Conservation (phyloP, 495 filamentous ascomycete genomes). For the Apiosordaria backusii region DNA sequence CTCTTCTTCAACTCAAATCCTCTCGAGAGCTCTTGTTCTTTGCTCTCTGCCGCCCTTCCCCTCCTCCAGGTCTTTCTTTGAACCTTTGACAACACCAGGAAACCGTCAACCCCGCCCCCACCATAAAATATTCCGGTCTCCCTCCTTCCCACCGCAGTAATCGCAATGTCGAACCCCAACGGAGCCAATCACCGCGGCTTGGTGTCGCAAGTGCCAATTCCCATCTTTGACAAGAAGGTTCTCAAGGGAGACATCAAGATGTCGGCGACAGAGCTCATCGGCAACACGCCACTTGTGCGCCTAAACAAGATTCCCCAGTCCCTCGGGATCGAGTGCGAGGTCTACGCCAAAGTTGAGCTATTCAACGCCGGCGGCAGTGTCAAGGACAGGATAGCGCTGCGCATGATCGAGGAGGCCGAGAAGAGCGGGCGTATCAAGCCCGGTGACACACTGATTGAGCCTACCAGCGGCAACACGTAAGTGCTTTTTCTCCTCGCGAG, state of each 20-base stretch:
- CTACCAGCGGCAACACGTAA: conserved; percentile 93
- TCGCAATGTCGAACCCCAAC: conserved; percentile 18
- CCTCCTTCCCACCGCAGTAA: neutral
- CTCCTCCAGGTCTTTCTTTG: conserved; percentile 1
- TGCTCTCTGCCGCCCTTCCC: neutral
- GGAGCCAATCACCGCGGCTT: conserved; percentile 17
- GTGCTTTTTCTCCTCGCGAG: conserved; percentile 25
- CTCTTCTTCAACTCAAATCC: neutral
- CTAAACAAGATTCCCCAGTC: conserved; percentile 89
- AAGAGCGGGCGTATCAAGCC: conserved; percentile 88
- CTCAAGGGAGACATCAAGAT: conserved; percentile 30
- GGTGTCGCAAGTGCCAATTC: conserved; percentile 18
- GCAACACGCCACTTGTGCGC: conserved; percentile 89
- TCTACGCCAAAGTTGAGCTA: conserved; percentile 93
- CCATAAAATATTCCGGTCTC: conserved; percentile 4
- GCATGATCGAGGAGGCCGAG: conserved; percentile 98
- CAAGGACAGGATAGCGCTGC: conserved; percentile 93
- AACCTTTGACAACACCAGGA: neutral
- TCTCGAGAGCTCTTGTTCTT: neutral
- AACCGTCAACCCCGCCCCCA: conserved; percentile 6
- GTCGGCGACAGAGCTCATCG: conserved; percentile 63
- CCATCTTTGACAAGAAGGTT: conserved; percentile 22
- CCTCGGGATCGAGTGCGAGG: conserved; percentile 79
- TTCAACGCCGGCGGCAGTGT: conserved; percentile 98
- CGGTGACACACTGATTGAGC: conserved; percentile 95